Conservation (phyloP, 2,329 filamentous ascomycete genomes). For the Diaporthe helianthi region DNA sequence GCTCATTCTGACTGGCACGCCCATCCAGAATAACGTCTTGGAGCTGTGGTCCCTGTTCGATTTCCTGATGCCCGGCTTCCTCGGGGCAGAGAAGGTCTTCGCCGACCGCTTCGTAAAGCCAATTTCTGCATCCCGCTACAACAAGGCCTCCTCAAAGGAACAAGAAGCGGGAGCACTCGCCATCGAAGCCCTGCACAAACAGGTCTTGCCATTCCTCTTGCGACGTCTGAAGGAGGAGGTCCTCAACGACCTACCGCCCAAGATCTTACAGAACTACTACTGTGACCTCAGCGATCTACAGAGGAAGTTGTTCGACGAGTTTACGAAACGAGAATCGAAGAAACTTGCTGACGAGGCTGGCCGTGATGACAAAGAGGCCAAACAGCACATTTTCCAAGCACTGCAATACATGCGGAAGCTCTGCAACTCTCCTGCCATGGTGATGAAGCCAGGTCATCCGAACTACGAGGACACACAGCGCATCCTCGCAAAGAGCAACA, state of each 20-base stretch:
- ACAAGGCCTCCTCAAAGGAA: constrained; percentile 97
- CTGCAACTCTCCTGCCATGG: constrained; percentile 95
- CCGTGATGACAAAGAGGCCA: constrained; percentile 87
- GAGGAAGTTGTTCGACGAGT: constrained; percentile 94
- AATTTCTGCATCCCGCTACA: constrained; percentile 91
- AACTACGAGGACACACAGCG: constrained; percentile 88
- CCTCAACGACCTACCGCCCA: constrained; percentile 91
- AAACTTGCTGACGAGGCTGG: constrained; percentile 84
- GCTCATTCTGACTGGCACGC: constrained; percentile 95
- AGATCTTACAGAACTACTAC: constrained; percentile 99
- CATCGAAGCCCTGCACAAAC: constrained; percentile 98
- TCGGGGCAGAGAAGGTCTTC: constrained; percentile 95
- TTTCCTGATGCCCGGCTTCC: constrained; percentile 98
- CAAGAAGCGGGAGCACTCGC: constrained; percentile 96
- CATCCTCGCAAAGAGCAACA: constrained; percentile 78
- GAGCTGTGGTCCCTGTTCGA: constrained; percentile 98
- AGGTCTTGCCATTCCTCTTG: constrained; percentile 94
- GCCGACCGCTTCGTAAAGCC: constrained; percentile 93
- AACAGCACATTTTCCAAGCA: constrained; percentile 99
- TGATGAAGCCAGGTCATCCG: constrained; percentile 92
- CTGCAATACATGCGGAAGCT: constrained; percentile 99
- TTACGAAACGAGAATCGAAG: constrained; percentile 91
- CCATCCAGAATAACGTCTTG: constrained; percentile 94
- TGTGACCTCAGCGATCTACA: constrained; percentile 96
- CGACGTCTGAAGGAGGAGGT: constrained; percentile 98